Conservation (phyloP, 2,329 filamentous ascomycete species). For the Colletotrichum musicola region DNA sequence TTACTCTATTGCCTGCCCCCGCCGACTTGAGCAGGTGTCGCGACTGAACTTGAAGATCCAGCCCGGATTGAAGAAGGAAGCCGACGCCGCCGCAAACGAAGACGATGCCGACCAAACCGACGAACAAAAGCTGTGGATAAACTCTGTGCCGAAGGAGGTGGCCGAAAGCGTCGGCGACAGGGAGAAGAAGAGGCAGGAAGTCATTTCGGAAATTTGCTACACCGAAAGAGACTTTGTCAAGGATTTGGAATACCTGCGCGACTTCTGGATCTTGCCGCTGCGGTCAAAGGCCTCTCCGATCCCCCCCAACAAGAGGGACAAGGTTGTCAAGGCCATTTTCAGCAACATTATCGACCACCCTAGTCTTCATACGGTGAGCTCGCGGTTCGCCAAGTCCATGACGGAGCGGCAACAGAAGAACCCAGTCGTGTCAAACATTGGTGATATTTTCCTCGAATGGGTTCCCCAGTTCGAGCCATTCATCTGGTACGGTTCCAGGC, state of each 20-base stretch:
- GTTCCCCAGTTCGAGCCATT: slow-evolving; percentile 95
- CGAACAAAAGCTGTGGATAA: slow-evolving; percentile 99
- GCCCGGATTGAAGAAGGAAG: slow-evolving; percentile 81
- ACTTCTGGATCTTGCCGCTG: slow-evolving; percentile 98
- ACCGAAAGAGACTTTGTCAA: slow-evolving; percentile 99
- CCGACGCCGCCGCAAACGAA: slow-evolving; percentile 73
- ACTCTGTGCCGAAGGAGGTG: slow-evolving; percentile 95
- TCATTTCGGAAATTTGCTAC: slow-evolving; percentile 98
- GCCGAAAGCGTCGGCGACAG: slow-evolving; percentile 89
- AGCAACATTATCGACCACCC: slow-evolving; percentile 90
- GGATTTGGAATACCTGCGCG: slow-evolving; percentile 94
- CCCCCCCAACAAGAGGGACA: slow-evolving; percentile 86
- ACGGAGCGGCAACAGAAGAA: slow-evolving; percentile 92
- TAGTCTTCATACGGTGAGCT: slow-evolving; percentile 90
- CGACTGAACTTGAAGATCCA: slow-evolving; percentile 93
- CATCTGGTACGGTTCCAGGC: slow-evolving; percentile 94
- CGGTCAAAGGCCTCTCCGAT: slow-evolving; percentile 87
- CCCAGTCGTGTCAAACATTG: slow-evolving; percentile 88
- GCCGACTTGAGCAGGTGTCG: slow-evolving; percentile 93
- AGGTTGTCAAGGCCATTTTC: slow-evolving; percentile 94
- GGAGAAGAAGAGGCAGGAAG: slow-evolving; percentile 97
- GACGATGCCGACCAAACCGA: slow-evolving; percentile 87
- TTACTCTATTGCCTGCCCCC: slow-evolving; percentile 97
- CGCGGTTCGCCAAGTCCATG: slow-evolving; percentile 86
- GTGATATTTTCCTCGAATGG: slow-evolving; percentile 93